Evolutionary conservation across 805 yeast genomes (phyloP), one percentile per base, ranked within the genome.

Genomic region (Wickerhamiella vanderwaltii): DNA sequence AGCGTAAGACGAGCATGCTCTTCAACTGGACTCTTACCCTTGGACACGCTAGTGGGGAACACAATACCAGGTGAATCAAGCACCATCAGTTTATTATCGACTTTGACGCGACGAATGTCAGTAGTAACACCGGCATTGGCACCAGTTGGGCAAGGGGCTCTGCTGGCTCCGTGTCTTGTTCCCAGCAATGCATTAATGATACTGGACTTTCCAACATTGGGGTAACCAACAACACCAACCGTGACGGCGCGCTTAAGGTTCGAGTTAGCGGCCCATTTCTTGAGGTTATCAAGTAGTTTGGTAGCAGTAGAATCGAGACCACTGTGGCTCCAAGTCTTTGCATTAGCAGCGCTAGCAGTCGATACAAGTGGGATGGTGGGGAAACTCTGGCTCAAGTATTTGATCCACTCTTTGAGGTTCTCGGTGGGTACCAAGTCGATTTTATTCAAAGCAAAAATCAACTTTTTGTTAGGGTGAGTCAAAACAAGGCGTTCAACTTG

Each of bases 91-190:
- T 86, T 86, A 57, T 77, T 80, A 61, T 88, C 98, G 46, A 88
- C 72, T 64, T 88, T 91, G 45, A 88, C 86, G 60, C 86, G 93
- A 64, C 96, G 75, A 59, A 91, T 66, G 3, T 88, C 68, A 1
- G 95, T 87, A 23, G 98, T 88, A 35, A 91, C 91, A 59, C 98
- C 98, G 2, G 98, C 96, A 64, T 82, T 91, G 57, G 93, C 93
- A 39, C 98, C 98, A 24, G 82, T 93, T 12, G 98, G 96, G 59
- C 97, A 91, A 9, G 87, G 88, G 52, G 72, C 75, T 33, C 75
- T 67, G 46, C 57, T 50, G 44, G 82, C 78, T 18, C 18, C 6
- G 59, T 83, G 93, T 62, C 91, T 77, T 41, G 83, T 71, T 2
- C 41, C 41, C 30, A 64, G 53, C 50, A 88, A 68, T 2, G 96